Evolutionary conservation across 495 filamentous ascomycete species (phyloP).

Genomic region (Daldinia childiae): DNA sequence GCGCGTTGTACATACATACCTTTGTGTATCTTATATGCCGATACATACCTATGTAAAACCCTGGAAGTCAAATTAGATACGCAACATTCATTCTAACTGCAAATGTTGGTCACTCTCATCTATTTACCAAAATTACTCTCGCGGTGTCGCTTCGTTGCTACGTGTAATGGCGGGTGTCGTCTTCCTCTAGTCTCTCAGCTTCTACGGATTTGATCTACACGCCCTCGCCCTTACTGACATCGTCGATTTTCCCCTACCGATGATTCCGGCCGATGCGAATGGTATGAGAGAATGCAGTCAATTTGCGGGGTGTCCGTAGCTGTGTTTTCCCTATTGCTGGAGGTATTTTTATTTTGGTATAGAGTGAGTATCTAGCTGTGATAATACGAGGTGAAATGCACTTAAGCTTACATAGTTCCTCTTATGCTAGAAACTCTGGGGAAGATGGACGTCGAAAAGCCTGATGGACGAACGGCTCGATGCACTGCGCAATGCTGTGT

Average conservation of each 20-base stretch:
- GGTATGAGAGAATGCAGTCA: conserved; percentile 44
- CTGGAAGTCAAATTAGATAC: not conserved
- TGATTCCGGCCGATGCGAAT: conserved; percentile 23
- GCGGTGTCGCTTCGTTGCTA: conserved; percentile 20
- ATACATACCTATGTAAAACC: not conserved
- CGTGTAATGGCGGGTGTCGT: conserved; percentile 21
- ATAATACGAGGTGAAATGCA: conserved; percentile 3
- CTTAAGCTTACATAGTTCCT: conserved; percentile 10
- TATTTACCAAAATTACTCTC: conserved; percentile 1
- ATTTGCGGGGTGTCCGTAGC: conserved; percentile 54
- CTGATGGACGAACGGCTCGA: conserved; percentile 64
- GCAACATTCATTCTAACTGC: conserved; percentile 2
- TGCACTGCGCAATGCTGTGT: conserved; percentile 67
- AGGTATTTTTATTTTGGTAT: conserved; percentile 73
- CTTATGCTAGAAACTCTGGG: conserved; percentile 59
- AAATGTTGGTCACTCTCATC: not conserved
- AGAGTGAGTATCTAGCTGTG: conserved; percentile 54
- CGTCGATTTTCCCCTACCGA: conserved; percentile 11
- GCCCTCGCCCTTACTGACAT: conserved; percentile 4
- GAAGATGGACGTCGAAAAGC: conserved; percentile 65
- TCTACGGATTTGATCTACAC: not conserved
- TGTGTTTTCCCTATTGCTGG: conserved; percentile 64
- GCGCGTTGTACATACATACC: conserved; percentile 1
- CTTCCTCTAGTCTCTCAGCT: conserved; percentile 17
- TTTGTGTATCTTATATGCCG: no score